A percentile compares a stretch with the other conserved stretches of the same genome.
These are phyloP conservation scores for Camellia sinensis DNA, from an alignment of 148 eudicot genomes.

Conservation along the genomic window DNA sequence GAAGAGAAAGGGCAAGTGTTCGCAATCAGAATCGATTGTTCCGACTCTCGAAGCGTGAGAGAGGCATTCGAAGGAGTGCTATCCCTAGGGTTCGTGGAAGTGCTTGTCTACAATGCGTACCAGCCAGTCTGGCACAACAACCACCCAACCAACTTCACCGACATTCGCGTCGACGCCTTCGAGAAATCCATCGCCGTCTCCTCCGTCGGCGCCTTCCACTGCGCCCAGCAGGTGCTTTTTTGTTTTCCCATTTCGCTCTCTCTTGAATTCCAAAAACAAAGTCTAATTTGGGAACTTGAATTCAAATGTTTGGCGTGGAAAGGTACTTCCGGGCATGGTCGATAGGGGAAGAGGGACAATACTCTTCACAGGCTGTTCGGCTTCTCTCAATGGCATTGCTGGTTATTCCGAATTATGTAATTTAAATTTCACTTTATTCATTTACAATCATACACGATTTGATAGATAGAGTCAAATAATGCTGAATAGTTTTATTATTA, in stretches of 20 bases:
- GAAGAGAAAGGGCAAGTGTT: conserved; percentile 79
- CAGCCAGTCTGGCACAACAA: conserved; percentile 27
- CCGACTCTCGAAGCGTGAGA: conserved; percentile 53
- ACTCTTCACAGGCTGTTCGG: conserved; percentile 87
- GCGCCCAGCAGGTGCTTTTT: conserved; percentile 69
- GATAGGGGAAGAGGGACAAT: conserved; percentile 79
- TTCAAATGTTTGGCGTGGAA: neutral
- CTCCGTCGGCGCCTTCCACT: conserved; percentile 77
- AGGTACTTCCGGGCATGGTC: conserved; percentile 85
- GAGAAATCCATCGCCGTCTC: conserved; percentile 73
- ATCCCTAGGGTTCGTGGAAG: conserved; percentile 76
- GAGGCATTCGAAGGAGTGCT: conserved; percentile 88
- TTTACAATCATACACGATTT: neutral
- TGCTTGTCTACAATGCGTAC: conserved; percentile 85
- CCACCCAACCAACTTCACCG: conserved; percentile 44
- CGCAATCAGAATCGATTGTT: conserved; percentile 85
- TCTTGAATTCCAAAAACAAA: neutral
- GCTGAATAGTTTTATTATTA: neutral
- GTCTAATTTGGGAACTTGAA: neutral
- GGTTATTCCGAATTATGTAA: conserved; percentile 78
- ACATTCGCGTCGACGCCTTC: conserved; percentile 49
- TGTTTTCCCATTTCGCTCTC: neutral
- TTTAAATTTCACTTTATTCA: neutral
- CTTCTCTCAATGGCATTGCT: conserved; percentile 68
- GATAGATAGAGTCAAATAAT: neutral